phyloP scores from a whole-genome alignment of 2,329 filamentous ascomycete genomes.

The Fusarium sambucinum region DNA sequence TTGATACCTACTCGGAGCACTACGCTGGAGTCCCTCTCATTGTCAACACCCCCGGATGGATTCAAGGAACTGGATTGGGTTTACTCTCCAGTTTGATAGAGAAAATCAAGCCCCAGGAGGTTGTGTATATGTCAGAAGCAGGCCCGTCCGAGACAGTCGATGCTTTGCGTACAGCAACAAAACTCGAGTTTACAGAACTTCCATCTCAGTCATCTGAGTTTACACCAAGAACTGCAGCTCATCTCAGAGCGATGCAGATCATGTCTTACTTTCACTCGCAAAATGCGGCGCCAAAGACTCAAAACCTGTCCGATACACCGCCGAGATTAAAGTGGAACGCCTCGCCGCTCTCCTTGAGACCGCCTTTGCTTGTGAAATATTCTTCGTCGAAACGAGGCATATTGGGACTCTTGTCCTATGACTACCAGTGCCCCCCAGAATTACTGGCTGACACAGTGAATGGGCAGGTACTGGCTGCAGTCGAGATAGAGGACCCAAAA shows the following conservation, averaged over 20 bases:
- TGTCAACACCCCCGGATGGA: constrained; percentile 81
- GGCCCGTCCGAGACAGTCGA: constrained; percentile 70
- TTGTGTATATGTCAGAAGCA: constrained; percentile 76
- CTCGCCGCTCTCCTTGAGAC: constrained; percentile 65
- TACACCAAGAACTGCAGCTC: constrained; percentile 69
- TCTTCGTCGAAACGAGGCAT: constrained; percentile 64
- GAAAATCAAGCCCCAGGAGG: constrained; percentile 67
- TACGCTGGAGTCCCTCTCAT: constrained; percentile 67
- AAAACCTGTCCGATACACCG: constrained; percentile 4
- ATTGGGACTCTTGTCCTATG: constrained; percentile 75
- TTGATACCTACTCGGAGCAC: constrained; percentile 65
- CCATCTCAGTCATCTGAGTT: constrained; percentile 70
- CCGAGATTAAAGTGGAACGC: constrained; percentile 60
- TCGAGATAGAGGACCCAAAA: constrained; percentile 67
- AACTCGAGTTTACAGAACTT: constrained; percentile 62
- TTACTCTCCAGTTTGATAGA: constrained; percentile 70
- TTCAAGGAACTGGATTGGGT: constrained; percentile 76
- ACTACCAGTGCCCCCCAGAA: constrained; percentile 69
- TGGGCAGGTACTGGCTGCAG: constrained; percentile 76
- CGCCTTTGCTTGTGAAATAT: constrained; percentile 74
- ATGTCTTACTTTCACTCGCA: constrained; percentile 80
- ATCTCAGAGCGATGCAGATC: constrained; percentile 79
- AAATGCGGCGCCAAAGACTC: constrained; percentile 35
- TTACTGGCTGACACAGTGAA: constrained; percentile 75
- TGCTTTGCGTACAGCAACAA: constrained; percentile 60